Percentiles rank a stretch among this genome's conserved stretches.
Evolutionary conservation across 768 basidiomycete genomes (phyloP).

Genomic region (Mycena vulgaris): DNA sequence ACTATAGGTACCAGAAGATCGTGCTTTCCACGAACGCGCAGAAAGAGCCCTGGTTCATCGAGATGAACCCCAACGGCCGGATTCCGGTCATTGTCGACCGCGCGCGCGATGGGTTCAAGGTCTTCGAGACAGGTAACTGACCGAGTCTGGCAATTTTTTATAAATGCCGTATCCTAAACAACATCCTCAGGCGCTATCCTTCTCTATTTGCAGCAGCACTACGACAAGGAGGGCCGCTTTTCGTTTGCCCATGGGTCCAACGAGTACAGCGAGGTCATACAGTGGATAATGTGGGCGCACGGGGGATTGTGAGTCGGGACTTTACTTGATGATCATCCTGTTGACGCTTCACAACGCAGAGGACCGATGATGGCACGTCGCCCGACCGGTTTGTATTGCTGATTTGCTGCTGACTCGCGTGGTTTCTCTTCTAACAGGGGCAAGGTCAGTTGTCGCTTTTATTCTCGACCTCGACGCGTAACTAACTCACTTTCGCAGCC

Average conservation of each 20-base stretch:
- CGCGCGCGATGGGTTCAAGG: conserved; percentile 48
- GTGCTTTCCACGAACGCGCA: conserved; percentile 39
- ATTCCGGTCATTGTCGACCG: conserved; percentile 55
- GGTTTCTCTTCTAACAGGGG: neutral
- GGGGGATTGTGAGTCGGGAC: conserved; percentile 25
- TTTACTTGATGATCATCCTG: neutral
- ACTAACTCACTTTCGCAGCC: conserved; percentile 7
- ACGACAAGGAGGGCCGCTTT: conserved; percentile 60
- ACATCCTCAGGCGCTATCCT: conserved; percentile 67
- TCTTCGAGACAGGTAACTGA: conserved; percentile 61
- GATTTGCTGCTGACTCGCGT: neutral
- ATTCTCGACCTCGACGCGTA: neutral
- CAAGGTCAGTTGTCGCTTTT: conserved; percentile 4
- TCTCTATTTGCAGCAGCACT: conserved; percentile 59
- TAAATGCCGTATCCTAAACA: too few species aligned
- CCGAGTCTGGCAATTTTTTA: too few species aligned
- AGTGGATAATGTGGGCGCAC: conserved; percentile 64
- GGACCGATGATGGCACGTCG: conserved; percentile 36
- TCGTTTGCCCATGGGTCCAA: conserved; percentile 53
- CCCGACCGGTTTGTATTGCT: neutral
- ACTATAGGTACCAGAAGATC: conserved; percentile 38
- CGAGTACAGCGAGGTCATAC: conserved; percentile 57
- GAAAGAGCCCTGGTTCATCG: conserved; percentile 54
- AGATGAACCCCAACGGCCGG: conserved; percentile 59
- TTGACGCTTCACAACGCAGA: conserved; percentile 2